Evolutionary conservation across 495 filamentous ascomycete species (phyloP), one percentile per base, ranked within the genome.

Genomic region (Penicillium crystallinum): DNA sequence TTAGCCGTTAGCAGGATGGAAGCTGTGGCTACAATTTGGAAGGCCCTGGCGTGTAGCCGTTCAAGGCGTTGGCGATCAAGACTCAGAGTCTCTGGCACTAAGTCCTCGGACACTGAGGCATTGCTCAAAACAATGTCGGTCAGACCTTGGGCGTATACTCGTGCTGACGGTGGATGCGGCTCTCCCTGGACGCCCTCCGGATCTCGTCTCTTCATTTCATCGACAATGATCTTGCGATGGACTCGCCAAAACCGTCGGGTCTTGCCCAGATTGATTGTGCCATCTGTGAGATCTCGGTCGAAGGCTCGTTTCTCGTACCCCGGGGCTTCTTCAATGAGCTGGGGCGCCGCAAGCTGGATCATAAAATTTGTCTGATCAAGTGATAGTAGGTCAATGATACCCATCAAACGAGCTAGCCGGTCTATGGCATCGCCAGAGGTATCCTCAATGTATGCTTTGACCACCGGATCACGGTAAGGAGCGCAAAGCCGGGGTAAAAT

Each of bases 351-450:
- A 29, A 88, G 73, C 61, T 86, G 86, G 10, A 98, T 78, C 68
- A 96, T 81, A 60, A 93, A 97, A 65, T 98, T 98, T 7, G 91
- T 88, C 60, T 97, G 91, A 63, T 98, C 93, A 47, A 97, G 81
- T n/a, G 90, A 86, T 57, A 98, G 82, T 44, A 91, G 78, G 61
- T 98, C 90, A 46, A 97, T 89, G 33, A 95, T 86, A 46, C 85
- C 81, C 62, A 95, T 86, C 23, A 97, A 73, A 27, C 87, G 84
- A 48, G 90, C 85, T 4, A 97, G 75, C 41, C 91, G 87, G 56
- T 89, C 84, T 17, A 96, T 91, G 39, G 91, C 83, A 66, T 90
- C 87, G 1, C 86, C 87, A 4, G 86, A 81, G 19, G 74, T 85
- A 59, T 90, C 83, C 18, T 89, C 83, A 2, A 85, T 73, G 18